These are phyloP conservation scores for Naumovozyma dairenensis DNA, from an alignment of 805 yeast species.

Conservation along the genomic window DNA sequence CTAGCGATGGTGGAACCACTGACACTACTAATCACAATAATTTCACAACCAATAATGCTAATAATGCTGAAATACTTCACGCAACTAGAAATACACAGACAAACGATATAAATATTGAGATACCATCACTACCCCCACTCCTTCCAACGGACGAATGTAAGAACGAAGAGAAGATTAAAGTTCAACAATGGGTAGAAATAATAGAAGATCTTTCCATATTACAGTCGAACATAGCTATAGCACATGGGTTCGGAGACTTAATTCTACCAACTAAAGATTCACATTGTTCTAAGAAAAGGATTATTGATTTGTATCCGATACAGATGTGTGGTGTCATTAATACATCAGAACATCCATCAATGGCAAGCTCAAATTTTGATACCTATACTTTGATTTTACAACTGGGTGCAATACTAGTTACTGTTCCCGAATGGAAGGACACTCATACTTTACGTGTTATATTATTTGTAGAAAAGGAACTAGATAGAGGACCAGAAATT, in stretches of 20 bases:
- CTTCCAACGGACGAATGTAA: conserved; percentile 76
- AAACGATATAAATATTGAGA: conserved; percentile 4
- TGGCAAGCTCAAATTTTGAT: conserved; percentile 83
- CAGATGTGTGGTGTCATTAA: conserved; percentile 82
- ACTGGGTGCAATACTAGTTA: conserved; percentile 82
- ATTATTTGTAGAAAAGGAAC: conserved; percentile 73
- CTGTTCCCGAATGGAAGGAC: conserved; percentile 88
- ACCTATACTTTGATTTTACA: conserved; percentile 91
- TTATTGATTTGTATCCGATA: conserved; percentile 87
- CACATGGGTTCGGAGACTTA: conserved; percentile 70
- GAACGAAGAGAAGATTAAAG: conserved; percentile 56
- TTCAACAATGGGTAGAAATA: conserved; percentile 83
- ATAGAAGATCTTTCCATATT: conserved; percentile 82
- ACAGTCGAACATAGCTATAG: conserved; percentile 89
- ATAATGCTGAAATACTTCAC: background rate
- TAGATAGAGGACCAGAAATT: conserved; percentile 63
- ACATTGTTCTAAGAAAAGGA: conserved; percentile 33
- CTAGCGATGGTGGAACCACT: background rate
- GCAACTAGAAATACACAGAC: conserved; percentile 2
- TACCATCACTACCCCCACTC: conserved; percentile 6
- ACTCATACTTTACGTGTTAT: conserved; percentile 70
- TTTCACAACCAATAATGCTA: background rate
- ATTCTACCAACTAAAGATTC: conserved; percentile 45
- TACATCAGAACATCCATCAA: conserved; percentile 27
- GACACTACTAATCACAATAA: background rate